A percentile compares a stretch with the other conserved stretches of the same genome.
These are phyloP conservation scores for Curvularia sp. DNA, from an alignment of 2,329 filamentous ascomycete species.

Conservation along the genomic window DNA sequence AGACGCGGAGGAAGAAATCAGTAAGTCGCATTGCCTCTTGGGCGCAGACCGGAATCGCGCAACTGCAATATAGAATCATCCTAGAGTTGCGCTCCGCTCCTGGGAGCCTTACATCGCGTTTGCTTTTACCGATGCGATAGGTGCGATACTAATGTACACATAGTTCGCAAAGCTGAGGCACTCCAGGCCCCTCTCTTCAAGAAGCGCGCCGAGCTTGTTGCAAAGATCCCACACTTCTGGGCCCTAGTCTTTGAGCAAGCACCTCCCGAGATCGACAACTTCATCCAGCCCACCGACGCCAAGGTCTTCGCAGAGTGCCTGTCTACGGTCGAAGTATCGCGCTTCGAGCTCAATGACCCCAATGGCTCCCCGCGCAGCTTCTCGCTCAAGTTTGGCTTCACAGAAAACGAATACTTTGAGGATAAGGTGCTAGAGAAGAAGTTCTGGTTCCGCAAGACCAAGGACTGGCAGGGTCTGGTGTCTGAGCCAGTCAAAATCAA, in stretches of 20 bases:
- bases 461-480: constrained; percentile 77
- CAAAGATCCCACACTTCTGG: constrained; percentile 89
- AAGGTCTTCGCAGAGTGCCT: constrained; percentile 74
- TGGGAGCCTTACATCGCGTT: neutral
- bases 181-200: constrained; percentile 75
- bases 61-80: neutral
- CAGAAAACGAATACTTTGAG: constrained; percentile 81
- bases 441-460: constrained; percentile 80
- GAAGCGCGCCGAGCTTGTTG: constrained; percentile 74
- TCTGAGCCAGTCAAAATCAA: constrained; percentile 87
- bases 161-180: constrained; percentile 76
- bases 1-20: constrained; percentile 79
- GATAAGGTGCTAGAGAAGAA: constrained; percentile 84
- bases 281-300: constrained; percentile 82
- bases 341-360: constrained; percentile 76
- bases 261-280: constrained; percentile 84
- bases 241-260: constrained; percentile 89
- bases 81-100: neutral
- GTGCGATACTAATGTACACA: constrained; percentile 16
- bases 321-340: constrained; percentile 72
- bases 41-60: neutral
- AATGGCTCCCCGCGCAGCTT: constrained; percentile 82
- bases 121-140: neutral
- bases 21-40: constrained; percentile 57
- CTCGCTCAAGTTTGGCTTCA: constrained; percentile 74